phyloP scores from a whole-genome alignment of 768 basidiomycete genomes.

The Kwoniella dendrophila region DNA sequence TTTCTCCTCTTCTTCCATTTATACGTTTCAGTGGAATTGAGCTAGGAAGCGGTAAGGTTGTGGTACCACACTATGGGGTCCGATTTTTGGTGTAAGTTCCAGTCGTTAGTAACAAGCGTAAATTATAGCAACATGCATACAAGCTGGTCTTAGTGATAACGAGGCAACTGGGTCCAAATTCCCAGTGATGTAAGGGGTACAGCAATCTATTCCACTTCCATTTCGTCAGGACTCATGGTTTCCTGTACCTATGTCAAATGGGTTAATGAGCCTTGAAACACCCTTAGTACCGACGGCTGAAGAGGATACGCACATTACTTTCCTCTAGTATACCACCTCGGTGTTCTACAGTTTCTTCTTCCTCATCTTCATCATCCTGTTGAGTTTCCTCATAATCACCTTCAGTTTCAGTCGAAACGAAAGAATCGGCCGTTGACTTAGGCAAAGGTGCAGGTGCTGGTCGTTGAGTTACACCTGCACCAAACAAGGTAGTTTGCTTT shows the following conservation, averaged over 20 bases:
- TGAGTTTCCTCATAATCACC: slow-evolving; percentile 21
- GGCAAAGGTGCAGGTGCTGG: slow-evolving; percentile 15
- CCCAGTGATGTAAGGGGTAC: neutral
- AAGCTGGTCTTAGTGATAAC: neutral
- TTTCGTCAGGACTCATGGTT: slow-evolving; percentile 31
- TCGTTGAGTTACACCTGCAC: slow-evolving; percentile 29
- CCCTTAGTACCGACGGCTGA: neutral
- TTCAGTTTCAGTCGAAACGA: slow-evolving; percentile 26
- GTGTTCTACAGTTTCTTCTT: slow-evolving; percentile 22
- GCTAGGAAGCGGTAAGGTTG: no score
- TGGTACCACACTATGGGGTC: no score
- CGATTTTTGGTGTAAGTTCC: no score
- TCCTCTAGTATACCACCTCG: slow-evolving; percentile 28
- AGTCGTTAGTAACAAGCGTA: no score
- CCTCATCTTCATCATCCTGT: slow-evolving; percentile 17
- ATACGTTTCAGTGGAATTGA: no score
- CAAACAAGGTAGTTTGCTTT: slow-evolving; percentile 46
- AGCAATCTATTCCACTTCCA: slow-evolving; percentile 30
- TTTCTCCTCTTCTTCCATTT: neutral
- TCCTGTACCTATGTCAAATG: slow-evolving; percentile 27
- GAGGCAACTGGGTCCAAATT: neutral
- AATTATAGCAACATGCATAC: slow-evolving; percentile 5
- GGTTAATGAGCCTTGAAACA: neutral
- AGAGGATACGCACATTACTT: slow-evolving; percentile 16
- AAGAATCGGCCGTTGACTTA: slow-evolving; percentile 15